Evolutionary conservation across 225 moss, liverwort and hornwort genomes (phyloP).

Genomic region (Lunularia cruciata): DNA sequence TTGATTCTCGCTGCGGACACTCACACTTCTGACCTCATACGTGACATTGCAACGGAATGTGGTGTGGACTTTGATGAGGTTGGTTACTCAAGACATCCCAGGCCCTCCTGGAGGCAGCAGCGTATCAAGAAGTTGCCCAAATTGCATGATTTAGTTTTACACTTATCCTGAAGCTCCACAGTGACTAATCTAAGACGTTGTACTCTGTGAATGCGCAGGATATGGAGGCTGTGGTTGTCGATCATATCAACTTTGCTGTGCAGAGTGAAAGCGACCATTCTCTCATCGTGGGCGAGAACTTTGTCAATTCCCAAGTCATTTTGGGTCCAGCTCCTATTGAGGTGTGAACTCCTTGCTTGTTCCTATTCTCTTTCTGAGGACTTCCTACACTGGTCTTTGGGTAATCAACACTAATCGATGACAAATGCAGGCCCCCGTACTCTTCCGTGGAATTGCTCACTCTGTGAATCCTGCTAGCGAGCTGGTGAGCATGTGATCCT

Average conservation of each 20-base stretch:
- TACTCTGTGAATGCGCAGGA: constrained; percentile 52
- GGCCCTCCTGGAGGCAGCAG: not conserved
- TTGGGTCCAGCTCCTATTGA: constrained; percentile 63
- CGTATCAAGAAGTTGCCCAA: not conserved
- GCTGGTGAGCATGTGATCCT: constrained; percentile 44
- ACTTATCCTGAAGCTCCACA: not conserved
- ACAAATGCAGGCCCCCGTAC: constrained; percentile 59
- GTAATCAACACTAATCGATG: not conserved
- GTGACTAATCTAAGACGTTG: not conserved
- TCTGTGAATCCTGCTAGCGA: constrained; percentile 83
- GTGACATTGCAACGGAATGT: constrained; percentile 93
- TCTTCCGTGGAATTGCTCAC: constrained; percentile 93
- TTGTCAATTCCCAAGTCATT: constrained; percentile 63
- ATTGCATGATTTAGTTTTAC: not conserved
- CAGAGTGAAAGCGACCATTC: constrained; percentile 72
- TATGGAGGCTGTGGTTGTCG: constrained; percentile 74
- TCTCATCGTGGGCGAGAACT: constrained; percentile 72
- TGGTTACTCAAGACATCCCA: not conserved
- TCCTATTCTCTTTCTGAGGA: not conserved
- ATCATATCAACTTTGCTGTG: constrained; percentile 78
- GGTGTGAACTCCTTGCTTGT: constrained; percentile 30
- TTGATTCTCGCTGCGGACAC: constrained; percentile 83
- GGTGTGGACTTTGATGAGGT: constrained; percentile 98
- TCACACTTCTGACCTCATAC: constrained; percentile 77
- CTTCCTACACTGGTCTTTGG: not conserved